These are phyloP conservation scores for Candida sakaeoensis DNA, from an alignment of 805 yeast species.

Conservation along the genomic window DNA sequence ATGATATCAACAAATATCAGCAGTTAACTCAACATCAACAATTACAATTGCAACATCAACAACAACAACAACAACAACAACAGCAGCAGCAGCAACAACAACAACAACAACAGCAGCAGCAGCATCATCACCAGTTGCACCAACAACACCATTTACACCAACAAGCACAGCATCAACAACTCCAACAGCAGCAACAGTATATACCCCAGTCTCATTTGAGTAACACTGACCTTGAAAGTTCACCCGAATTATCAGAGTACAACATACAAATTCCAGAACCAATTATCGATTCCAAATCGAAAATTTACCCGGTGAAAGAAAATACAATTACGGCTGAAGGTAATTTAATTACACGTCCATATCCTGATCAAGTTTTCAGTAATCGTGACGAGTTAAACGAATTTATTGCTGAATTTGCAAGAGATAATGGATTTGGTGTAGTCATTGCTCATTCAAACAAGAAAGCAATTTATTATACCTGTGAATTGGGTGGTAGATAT, in stretches of 20 bases:
- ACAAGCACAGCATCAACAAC: slow-evolving; percentile 10
- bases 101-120: slow-evolving; percentile 13
- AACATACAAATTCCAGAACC: slow-evolving; percentile 47
- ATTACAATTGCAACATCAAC: too few species aligned
- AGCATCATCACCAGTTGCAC: slow-evolving; percentile 13
- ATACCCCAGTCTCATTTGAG: slow-evolving; percentile 9
- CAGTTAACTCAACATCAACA: slow-evolving; percentile 8
- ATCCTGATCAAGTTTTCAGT: slow-evolving; percentile 50
- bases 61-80: slow-evolving; percentile 11
- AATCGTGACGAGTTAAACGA: slow-evolving; percentile 49
- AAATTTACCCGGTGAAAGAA: slow-evolving; percentile 41
- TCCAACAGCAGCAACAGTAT: slow-evolving; percentile 11
- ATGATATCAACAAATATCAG: slow-evolving; percentile 3
- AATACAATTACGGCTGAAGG: slow-evolving; percentile 48
- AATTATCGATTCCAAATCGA: slow-evolving; percentile 34
- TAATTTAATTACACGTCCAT: slow-evolving; percentile 50
- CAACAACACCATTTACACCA: slow-evolving; percentile 14
- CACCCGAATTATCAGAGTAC: slow-evolving; percentile 27
- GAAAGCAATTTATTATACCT: slow-evolving; percentile 57
- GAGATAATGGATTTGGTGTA: slow-evolving; percentile 56
- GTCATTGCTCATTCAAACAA: slow-evolving; percentile 57
- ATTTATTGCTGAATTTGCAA: slow-evolving; percentile 52
- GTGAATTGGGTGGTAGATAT: slow-evolving; percentile 56
- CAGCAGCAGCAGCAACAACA: slow-evolving; percentile 12
- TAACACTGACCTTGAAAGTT: slow-evolving; percentile 7